Evolutionary conservation across 2,329 filamentous ascomycete genomes (phyloP).

Genomic region (Lachnellula arida): DNA sequence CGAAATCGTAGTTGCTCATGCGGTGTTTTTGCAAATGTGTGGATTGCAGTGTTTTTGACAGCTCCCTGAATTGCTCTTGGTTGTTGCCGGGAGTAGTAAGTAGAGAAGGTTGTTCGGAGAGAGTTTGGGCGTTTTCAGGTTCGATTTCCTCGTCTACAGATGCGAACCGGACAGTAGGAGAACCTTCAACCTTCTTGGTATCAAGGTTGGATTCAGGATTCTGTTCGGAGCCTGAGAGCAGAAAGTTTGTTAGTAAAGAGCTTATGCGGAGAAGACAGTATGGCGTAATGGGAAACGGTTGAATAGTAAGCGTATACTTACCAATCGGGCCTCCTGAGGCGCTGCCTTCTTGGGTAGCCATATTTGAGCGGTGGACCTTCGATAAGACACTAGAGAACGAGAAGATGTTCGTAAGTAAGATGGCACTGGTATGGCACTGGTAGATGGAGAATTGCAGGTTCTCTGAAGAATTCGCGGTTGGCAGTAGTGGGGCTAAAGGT

Average conservation of each 20-base stretch:
- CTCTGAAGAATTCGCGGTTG: not conserved
- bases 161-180: constrained; percentile 64
- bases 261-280: constrained; percentile 7
- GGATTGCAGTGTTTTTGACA: constrained; percentile 69
- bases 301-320: constrained; percentile 24
- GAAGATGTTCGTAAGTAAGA: not conserved
- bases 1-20: constrained; percentile 83
- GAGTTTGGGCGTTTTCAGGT: constrained; percentile 37
- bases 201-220: constrained; percentile 9
- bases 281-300: constrained; percentile 11
- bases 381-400: not conserved
- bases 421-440: too few species aligned
- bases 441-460: not conserved
- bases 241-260: constrained; percentile 15
- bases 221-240: constrained; percentile 13
- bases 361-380: constrained; percentile 5
- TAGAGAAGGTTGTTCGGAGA: constrained; percentile 23
- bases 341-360: constrained; percentile 19
- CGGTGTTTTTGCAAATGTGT: constrained; percentile 75
- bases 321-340: constrained; percentile 17
- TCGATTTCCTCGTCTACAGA: constrained; percentile 67
- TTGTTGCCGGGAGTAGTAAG: constrained; percentile 13
- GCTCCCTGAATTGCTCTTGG: constrained; percentile 27
- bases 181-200: constrained; percentile 22
- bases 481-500: not conserved